These are phyloP conservation scores for Trichophyton simii DNA, from an alignment of 2,329 filamentous ascomycete genomes.

Conservation along the genomic window DNA sequence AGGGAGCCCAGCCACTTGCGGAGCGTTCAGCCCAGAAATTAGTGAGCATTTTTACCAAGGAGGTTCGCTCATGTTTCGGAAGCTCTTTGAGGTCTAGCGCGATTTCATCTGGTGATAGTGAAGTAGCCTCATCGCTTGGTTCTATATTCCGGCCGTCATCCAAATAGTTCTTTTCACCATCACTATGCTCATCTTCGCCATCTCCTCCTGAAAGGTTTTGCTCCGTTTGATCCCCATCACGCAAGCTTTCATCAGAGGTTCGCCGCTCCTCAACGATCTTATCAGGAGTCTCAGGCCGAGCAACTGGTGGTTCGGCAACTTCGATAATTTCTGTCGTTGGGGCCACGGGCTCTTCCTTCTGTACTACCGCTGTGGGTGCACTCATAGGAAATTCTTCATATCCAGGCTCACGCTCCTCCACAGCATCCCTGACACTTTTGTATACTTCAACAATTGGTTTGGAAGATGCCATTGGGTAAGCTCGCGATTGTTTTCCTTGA, in stretches of 20 bases:
- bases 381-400: slow-evolving; percentile 43
- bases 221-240: slow-evolving; percentile 34
- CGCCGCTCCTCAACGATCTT: slow-evolving; percentile 17
- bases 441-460: slow-evolving; percentile 95
- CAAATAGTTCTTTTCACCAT: slow-evolving; percentile 55
- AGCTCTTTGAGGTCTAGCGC: slow-evolving; percentile 56
- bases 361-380: slow-evolving; percentile 5
- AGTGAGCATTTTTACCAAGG: slow-evolving; percentile 85
- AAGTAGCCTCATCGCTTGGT: slow-evolving; percentile 37
- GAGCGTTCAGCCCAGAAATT: slow-evolving; percentile 98
- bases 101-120: slow-evolving; percentile 41
- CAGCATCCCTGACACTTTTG: slow-evolving; percentile 82
- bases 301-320: slow-evolving; percentile 18
- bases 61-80: slow-evolving; percentile 84
- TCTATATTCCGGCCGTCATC: slow-evolving; percentile 35
- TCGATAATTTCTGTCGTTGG: slow-evolving; percentile 19
- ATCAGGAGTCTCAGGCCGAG: neutral
- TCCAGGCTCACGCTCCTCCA: slow-evolving; percentile 60
- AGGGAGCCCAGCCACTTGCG: slow-evolving; percentile 79
- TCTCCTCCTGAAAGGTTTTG: slow-evolving; percentile 52
- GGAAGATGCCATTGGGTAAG: slow-evolving; percentile 82
- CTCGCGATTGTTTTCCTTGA: slow-evolving; percentile 61
- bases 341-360: slow-evolving; percentile 11
- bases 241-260: slow-evolving; percentile 7
- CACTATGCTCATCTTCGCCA: slow-evolving; percentile 55